phyloP scores from a whole-genome alignment of 2,329 filamentous ascomycete genomes.

The Alternaria dauci region DNA sequence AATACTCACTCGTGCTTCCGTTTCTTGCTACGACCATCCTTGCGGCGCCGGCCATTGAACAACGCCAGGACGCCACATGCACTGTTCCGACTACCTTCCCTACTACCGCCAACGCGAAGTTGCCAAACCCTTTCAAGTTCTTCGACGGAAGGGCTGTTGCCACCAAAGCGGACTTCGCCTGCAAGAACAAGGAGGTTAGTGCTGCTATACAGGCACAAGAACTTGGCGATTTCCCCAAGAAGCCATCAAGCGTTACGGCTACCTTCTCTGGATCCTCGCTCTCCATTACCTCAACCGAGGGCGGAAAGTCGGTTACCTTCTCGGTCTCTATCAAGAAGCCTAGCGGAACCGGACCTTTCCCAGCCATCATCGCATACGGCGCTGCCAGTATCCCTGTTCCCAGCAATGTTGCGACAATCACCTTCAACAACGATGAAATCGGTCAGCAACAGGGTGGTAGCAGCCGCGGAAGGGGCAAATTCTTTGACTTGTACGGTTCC shows the following conservation, averaged over 20 bases:
- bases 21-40: constrained; percentile 43
- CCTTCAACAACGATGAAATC: constrained; percentile 67
- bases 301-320: constrained; percentile 49
- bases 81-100: constrained; percentile 43
- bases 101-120: constrained; percentile 40
- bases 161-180: constrained; percentile 47
- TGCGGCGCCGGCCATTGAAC: constrained; percentile 39
- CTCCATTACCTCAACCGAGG: constrained; percentile 47
- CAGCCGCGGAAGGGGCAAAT: constrained; percentile 65
- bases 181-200: constrained; percentile 50
- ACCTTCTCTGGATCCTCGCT: constrained; percentile 43
- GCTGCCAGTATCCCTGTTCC: constrained; percentile 65
- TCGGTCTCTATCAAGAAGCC: constrained; percentile 49
- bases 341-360: constrained; percentile 59
- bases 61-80: constrained; percentile 43
- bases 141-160: constrained; percentile 47
- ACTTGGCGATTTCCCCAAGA: constrained; percentile 50
- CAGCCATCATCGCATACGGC: constrained; percentile 67
- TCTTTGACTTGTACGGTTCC: constrained; percentile 67
- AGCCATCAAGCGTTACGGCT: constrained; percentile 44
- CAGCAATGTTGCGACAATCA: constrained; percentile 64
- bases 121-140: constrained; percentile 52
- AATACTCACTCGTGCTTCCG: constrained; percentile 41
- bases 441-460: constrained; percentile 56
- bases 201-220: constrained; percentile 50